Base-by-base conservation (phyloP, 164 flowering plant species). In the Liquidambar formosana region DNA sequence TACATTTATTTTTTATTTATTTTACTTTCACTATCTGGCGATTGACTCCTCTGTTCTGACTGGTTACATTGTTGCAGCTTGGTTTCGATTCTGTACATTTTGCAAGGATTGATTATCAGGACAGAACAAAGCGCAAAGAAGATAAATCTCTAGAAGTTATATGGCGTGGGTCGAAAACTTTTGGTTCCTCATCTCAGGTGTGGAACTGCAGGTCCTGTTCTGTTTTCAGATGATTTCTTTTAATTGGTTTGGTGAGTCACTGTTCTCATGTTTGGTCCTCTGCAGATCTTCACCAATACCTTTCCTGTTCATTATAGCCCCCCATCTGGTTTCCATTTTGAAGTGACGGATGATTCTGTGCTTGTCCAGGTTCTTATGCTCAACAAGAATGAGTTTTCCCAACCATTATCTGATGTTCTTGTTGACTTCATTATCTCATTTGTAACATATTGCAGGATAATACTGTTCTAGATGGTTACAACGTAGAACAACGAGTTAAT, bases 81-180 rank as follows among this genome's bases (percentile, higher is more conserved):
- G 98, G 98, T 11, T 94, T 94, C 57, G 94, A 94, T 67, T 94
- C 98, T 56, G 78, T 91, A 53, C 89, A 84, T 79, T 94, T 94
- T 79, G 97, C 97, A 6, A 83, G 98, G 72, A 86, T 94, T 63
- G 96, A 94, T 79, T 94, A 91, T 70, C 98, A 94, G 72, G 98
- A 94, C 77, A 82, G 93, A 75, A 88, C 75, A 56, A 82, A 83
- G 65, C 88, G 98, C 47, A 84, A 73, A 69, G 77, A 5, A n/a
- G 88, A 90, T 68, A 94, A 86, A 73, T 76, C 93, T 70, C 90
- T 94, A 27, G 98, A 94, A 82, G 94, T 92, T 61, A 73, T 94
- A 53, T 94, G 98, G 98, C 88, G 83, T 46, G 97, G 92, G 8
- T 94, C 98, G 15, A 85, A 77, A 65, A 91, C 92, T 46, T 88